Conservation (phyloP, 1,284 basidiomycete genomes). For the Schizophyllum commune region DNA sequence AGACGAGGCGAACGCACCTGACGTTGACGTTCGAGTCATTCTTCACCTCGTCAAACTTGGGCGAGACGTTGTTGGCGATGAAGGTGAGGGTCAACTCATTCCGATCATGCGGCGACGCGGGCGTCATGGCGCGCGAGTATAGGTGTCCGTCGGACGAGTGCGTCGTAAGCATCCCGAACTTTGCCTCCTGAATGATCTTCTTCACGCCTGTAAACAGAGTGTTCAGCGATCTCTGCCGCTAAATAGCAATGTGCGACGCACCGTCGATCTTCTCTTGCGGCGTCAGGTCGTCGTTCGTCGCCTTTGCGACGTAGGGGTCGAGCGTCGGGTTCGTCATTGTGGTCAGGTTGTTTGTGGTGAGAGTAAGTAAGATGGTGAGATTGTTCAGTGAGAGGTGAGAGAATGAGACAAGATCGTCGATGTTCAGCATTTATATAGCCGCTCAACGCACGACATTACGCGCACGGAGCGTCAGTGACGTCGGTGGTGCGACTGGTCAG, state of each 20-base stretch:
- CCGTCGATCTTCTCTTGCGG: slow-evolving; percentile 62
- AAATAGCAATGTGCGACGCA: slow-evolving; percentile 14
- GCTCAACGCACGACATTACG: neutral
- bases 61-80: slow-evolving; percentile 70
- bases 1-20: slow-evolving; percentile 64
- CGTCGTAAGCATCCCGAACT: slow-evolving; percentile 78
- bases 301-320: slow-evolving; percentile 46
- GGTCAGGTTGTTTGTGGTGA: neutral
- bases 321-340: slow-evolving; percentile 30
- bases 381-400: neutral
- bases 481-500: neutral
- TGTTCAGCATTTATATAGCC: neutral
- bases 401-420: neutral
- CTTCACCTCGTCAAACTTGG: slow-evolving; percentile 73
- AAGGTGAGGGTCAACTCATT: slow-evolving; percentile 56
- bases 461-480: neutral
- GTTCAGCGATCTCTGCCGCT: neutral
- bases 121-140: slow-evolving; percentile 83
- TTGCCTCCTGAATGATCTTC: slow-evolving; percentile 49
- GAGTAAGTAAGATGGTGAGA: too few species aligned
- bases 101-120: slow-evolving; percentile 43
- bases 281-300: slow-evolving; percentile 44
- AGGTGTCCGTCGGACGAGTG: slow-evolving; percentile 67
- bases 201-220: slow-evolving; percentile 39
- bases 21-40: slow-evolving; percentile 77